Percentiles rank a stretch among this genome's conserved stretches.
These are phyloP conservation scores for Candida wancherniae DNA, from an alignment of 805 yeast species.

Conservation along the genomic window DNA sequence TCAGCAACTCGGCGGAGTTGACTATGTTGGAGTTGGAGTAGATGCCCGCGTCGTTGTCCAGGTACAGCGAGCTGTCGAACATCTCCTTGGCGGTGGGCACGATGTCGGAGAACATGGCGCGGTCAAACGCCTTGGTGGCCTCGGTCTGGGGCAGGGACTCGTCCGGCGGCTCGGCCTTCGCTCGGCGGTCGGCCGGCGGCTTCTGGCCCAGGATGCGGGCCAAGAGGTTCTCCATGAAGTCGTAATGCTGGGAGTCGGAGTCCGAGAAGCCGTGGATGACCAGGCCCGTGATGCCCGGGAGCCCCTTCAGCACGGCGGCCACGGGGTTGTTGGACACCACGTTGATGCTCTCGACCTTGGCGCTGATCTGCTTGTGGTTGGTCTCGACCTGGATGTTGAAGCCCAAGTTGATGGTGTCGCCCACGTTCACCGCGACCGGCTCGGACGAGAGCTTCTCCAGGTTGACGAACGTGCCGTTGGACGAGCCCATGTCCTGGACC, in stretches of 20 bases:
- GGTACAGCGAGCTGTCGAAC: constrained; percentile 35
- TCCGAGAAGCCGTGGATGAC: constrained; percentile 18
- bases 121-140: constrained; percentile 39
- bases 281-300: constrained; percentile 13
- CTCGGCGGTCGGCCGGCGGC: constrained; percentile 3
- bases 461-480: constrained; percentile 93
- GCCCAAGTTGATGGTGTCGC: constrained; percentile 89
- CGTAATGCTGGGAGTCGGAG: constrained; percentile 31
- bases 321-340: constrained; percentile 39
- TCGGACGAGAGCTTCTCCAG: constrained; percentile 62
- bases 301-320: constrained; percentile 11
- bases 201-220: constrained; percentile 9
- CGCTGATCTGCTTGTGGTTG: constrained; percentile 82
- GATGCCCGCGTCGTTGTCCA: constrained; percentile 46
- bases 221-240: constrained; percentile 32
- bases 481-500: constrained; percentile 81
- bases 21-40: constrained; percentile 57
- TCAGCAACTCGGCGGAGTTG: constrained; percentile 50
- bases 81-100: constrained; percentile 45
- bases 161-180: not conserved
- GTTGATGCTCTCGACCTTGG: constrained; percentile 70
- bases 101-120: constrained; percentile 60
- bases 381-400: constrained; percentile 71
- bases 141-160: constrained; percentile 1
- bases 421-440: constrained; percentile 60